Percentiles rank a stretch among this genome's conserved stretches.
These are phyloP conservation scores for Lecanosticta acicola DNA, from an alignment of 2,329 filamentous ascomycete genomes.

Conservation along the genomic window DNA sequence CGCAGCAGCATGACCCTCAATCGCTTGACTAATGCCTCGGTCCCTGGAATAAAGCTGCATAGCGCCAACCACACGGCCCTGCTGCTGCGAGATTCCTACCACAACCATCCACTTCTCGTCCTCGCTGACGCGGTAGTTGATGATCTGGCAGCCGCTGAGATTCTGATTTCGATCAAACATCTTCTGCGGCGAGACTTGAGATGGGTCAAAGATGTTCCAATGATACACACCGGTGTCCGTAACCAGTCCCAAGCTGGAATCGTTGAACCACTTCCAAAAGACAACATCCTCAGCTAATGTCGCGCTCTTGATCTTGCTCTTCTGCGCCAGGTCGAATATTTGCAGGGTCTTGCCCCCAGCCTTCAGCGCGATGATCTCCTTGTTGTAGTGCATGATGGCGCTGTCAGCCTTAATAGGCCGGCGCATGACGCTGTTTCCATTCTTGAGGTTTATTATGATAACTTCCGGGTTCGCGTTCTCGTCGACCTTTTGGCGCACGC, in stretches of 20 bases:
- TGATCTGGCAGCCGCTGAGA: slow-evolving; percentile 89
- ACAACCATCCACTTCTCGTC: slow-evolving; percentile 99
- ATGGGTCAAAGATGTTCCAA: slow-evolving; percentile 90
- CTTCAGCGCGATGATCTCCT: slow-evolving; percentile 93
- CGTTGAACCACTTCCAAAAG: slow-evolving; percentile 99
- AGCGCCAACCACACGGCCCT: slow-evolving; percentile 86
- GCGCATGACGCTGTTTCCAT: slow-evolving; percentile 90
- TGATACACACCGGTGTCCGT: slow-evolving; percentile 90
- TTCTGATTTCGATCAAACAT: slow-evolving; percentile 92
- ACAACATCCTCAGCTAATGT: slow-evolving; percentile 96
- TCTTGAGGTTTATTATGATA: slow-evolving; percentile 96
- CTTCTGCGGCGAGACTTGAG: slow-evolving; percentile 75
- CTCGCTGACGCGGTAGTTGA: slow-evolving; percentile 95
- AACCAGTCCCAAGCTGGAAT: slow-evolving; percentile 79
- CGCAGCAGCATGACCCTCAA: slow-evolving; percentile 92
- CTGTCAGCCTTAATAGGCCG: slow-evolving; percentile 98
- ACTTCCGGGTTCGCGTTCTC: slow-evolving; percentile 83
- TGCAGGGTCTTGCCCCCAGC: slow-evolving; percentile 91
- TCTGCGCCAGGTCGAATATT: slow-evolving; percentile 90
- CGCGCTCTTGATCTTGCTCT: slow-evolving; percentile 93
- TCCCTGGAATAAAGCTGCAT: slow-evolving; percentile 98
- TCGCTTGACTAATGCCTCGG: slow-evolving; percentile 92
- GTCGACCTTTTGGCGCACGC: slow-evolving; percentile 88
- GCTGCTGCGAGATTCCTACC: slow-evolving; percentile 89
- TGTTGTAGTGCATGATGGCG: slow-evolving; percentile 98